Percentiles rank a stretch among this genome's conserved stretches.
Conservation (phyloP, 129 eudicot species). For the Gnaphalium uliginosum region DNA sequence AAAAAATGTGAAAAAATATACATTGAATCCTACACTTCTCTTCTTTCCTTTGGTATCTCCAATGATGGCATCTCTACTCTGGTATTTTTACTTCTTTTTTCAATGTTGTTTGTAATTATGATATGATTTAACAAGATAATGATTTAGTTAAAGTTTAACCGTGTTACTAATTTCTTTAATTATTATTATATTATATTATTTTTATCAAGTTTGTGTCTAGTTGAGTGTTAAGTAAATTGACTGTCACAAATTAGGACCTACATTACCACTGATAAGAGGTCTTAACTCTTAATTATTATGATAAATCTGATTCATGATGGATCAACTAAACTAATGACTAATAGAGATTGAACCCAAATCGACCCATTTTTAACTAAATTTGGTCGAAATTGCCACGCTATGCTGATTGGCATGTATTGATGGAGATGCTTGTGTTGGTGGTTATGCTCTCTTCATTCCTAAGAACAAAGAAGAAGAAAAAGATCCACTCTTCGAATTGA, state of each 20-base stretch:
- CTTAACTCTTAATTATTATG: neutral
- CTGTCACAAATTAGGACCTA: neutral
- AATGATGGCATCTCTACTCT: conserved; percentile 64
- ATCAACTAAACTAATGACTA: neutral
- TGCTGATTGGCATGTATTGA: neutral
- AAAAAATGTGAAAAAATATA: conserved; percentile 59
- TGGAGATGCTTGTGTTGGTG: neutral
- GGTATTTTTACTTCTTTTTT: conserved; percentile 34
- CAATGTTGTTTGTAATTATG: neutral
- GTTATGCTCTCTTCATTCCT: neutral
- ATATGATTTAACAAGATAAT: neutral
- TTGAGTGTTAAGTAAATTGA: no score
- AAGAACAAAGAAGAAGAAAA: neutral
- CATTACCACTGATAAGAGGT: neutral
- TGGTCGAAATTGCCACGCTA: neutral
- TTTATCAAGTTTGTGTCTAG: no score
- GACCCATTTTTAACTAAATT: neutral
- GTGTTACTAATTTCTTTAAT: no score
- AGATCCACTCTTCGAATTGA: neutral
- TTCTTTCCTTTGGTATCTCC: conserved; percentile 86
- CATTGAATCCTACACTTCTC: conserved; percentile 91
- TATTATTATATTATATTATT: no score
- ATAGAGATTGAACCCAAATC: no score
- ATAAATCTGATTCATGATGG: neutral
- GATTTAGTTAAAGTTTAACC: neutral